These are phyloP conservation scores for Vachellia pachyceras DNA, from an alignment of 306 rosid genomes.

Conservation along the genomic window DNA sequence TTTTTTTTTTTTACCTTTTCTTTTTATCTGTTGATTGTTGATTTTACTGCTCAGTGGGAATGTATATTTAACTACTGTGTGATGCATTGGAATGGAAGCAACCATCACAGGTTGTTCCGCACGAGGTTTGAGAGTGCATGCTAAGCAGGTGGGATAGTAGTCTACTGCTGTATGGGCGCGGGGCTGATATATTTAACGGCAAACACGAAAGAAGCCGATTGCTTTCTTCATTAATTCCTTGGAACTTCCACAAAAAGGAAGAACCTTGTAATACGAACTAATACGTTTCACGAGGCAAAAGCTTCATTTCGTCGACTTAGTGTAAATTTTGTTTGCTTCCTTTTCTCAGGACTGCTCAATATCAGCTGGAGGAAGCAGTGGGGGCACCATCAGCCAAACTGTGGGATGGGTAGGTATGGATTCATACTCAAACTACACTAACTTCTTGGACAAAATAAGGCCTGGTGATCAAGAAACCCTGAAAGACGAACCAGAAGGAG, in stretches of 20 bases:
- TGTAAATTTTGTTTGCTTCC: background rate
- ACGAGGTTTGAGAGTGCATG: slow-evolving; percentile 26
- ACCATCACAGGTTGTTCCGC: background rate
- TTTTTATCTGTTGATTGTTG: background rate
- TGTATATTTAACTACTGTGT: background rate
- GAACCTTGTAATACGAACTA: slow-evolving; percentile 17
- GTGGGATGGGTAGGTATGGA: slow-evolving; percentile 74
- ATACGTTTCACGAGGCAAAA: slow-evolving; percentile 25
- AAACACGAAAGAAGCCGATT: slow-evolving; percentile 1
- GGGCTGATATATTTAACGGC: slow-evolving; percentile 25
- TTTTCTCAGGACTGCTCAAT: slow-evolving; percentile 66
- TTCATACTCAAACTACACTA: slow-evolving; percentile 58
- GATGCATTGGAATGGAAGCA: background rate
- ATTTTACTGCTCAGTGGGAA: slow-evolving; percentile 1
- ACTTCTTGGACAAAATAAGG: slow-evolving; percentile 61
- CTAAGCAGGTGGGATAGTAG: slow-evolving; percentile 28
- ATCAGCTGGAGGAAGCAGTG: slow-evolving; percentile 63
- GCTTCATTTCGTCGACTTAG: slow-evolving; percentile 3
- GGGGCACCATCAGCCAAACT: slow-evolving; percentile 44
- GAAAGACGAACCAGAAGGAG: slow-evolving; percentile 40
- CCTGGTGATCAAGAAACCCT: slow-evolving; percentile 42
- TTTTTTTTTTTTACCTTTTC: background rate
- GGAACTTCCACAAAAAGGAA: slow-evolving; percentile 45
- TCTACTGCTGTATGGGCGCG: background rate
- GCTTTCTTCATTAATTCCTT: slow-evolving; percentile 29